Percentiles rank a stretch among this genome's conserved stretches.
Evolutionary conservation across 1,139 yeast genomes (phyloP).

Genomic region (Kodamaea anthophila): DNA sequence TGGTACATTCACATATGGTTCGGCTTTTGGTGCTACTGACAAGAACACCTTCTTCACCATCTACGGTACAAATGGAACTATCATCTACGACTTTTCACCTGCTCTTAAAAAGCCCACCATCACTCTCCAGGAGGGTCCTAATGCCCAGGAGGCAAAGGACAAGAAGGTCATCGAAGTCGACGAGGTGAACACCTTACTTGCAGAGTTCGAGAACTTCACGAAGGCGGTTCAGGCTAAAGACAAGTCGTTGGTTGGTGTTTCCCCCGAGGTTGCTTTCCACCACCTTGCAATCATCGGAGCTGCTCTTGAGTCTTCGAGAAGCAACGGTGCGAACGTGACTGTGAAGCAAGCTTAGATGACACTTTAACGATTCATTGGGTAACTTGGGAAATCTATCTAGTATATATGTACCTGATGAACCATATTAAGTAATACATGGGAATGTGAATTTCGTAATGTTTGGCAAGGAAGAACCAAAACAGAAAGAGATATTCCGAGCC

Average conservation of each 20-base stretch:
- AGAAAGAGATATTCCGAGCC: too few relatives aligned
- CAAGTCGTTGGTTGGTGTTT: constrained; percentile 49
- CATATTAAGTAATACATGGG: too few relatives aligned
- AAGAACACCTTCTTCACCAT: constrained; percentile 62
- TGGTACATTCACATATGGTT: constrained; percentile 87
- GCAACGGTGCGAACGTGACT: constrained; percentile 51
- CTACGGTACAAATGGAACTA: constrained; percentile 73
- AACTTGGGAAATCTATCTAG: too few relatives aligned
- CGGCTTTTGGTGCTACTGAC: constrained; percentile 82
- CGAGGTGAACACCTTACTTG: constrained; percentile 46
- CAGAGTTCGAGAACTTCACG: constrained; percentile 70
- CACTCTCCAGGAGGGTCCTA: constrained; percentile 42
- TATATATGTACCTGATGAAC: too few relatives aligned
- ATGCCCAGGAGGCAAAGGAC: constrained; percentile 36
- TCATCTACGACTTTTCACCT: constrained; percentile 58
- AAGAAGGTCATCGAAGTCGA: constrained; percentile 47
- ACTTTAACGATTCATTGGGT: too few relatives aligned
- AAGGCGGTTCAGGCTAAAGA: constrained; percentile 63
- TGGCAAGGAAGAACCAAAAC: too few relatives aligned
- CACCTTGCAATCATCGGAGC: constrained; percentile 89
- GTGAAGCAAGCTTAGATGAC: constrained; percentile 28
- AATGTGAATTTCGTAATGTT: too few relatives aligned
- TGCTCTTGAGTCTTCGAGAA: constrained; percentile 62
- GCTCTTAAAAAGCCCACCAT: constrained; percentile 41
- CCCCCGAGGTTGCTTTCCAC: constrained; percentile 79